Evolutionary conservation across 2,329 filamentous ascomycete genomes (phyloP).

Genomic region (Colletotrichum sp.): DNA sequence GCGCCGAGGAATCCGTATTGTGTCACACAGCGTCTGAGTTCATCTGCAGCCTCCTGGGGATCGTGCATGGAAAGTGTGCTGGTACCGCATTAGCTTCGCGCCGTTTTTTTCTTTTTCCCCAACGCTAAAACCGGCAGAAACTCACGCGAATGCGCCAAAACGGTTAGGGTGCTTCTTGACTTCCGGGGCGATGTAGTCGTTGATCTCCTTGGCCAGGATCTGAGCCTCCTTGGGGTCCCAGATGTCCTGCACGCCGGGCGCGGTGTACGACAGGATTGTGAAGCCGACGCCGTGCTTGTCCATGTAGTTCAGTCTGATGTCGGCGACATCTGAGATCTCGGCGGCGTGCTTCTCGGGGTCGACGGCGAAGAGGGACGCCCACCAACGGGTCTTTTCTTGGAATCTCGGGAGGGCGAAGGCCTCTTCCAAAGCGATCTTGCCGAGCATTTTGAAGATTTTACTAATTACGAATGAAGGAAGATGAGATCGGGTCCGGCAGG

Average conservation of each 20-base stretch:
- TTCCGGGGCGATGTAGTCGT: slow-evolving; percentile 16
- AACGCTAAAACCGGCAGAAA: not conserved
- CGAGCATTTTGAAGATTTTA: slow-evolving; percentile 46
- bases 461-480: not conserved
- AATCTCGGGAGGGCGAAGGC: slow-evolving; percentile 57
- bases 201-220: slow-evolving; percentile 41
- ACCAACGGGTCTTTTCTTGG: slow-evolving; percentile 27
- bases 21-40: slow-evolving; percentile 58
- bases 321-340: slow-evolving; percentile 51
- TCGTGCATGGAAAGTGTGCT: not conserved
- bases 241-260: slow-evolving; percentile 51
- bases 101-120: not conserved
- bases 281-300: slow-evolving; percentile 51
- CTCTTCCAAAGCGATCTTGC: slow-evolving; percentile 68
- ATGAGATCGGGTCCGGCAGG: no score
- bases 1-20: slow-evolving; percentile 67
- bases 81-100: not conserved
- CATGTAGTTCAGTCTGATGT: slow-evolving; percentile 31
- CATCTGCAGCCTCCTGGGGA: slow-evolving; percentile 28
- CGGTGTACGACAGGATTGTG: slow-evolving; percentile 52
- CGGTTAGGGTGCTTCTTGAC: slow-evolving; percentile 36
- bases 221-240: slow-evolving; percentile 45
- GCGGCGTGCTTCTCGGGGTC: not conserved
- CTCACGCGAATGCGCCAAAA: slow-evolving; percentile 51
- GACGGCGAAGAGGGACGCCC: slow-evolving; percentile 17